Base-by-base conservation (phyloP, 2,329 filamentous ascomycete genomes). In the Trichoderma aggressivum region DNA sequence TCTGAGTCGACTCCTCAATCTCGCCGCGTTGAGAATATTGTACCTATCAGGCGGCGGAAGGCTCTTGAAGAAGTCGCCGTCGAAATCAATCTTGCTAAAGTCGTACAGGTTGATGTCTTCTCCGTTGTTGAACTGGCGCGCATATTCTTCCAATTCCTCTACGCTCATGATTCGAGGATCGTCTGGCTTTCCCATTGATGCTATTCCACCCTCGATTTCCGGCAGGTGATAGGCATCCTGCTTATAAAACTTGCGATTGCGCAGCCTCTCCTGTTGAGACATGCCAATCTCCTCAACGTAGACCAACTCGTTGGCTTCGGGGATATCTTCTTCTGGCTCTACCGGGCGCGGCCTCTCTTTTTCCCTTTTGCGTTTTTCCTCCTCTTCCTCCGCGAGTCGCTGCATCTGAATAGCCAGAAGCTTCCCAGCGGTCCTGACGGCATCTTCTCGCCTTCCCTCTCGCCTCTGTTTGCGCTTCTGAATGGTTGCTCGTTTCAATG, bases 81-180 rank as follows among this genome's bases (percentile, higher is more conserved):
- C 92, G 77, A 98, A 99, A 79, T 99, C 96, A 76, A 99, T 99
- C 82, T 98, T 98, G 78, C 93, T 97, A 79, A 99, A 99, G 81
- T 98, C 95, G 81, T 98, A 98, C 6, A 94, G 82, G 74, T 91
- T 91, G 76, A 98, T 92, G 79, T 98, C 95, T 81, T 98, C 94
- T 69, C 96, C 96, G 72, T 89, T 90, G 77, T 98, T 89, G 77
- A 98, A 98, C 74, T 98, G 94, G 65, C 91, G 87, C 3, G 97
- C 95, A 79, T 99, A 99, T 75, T 95, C 91, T 81, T 98, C 94
- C 71, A 99, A 83, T 79, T 99, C 95, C 77, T 97, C 94, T 28
- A 97, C 88, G 67, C 92, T 97, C 96, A 99, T 98, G 76, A 99
- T 95, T 18, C 97, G 88, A 4, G 95, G 95, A 80, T 99, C 96